Conservation (phyloP, 495 filamentous ascomycete genomes). For the Aspergillus nidulans region DNA sequence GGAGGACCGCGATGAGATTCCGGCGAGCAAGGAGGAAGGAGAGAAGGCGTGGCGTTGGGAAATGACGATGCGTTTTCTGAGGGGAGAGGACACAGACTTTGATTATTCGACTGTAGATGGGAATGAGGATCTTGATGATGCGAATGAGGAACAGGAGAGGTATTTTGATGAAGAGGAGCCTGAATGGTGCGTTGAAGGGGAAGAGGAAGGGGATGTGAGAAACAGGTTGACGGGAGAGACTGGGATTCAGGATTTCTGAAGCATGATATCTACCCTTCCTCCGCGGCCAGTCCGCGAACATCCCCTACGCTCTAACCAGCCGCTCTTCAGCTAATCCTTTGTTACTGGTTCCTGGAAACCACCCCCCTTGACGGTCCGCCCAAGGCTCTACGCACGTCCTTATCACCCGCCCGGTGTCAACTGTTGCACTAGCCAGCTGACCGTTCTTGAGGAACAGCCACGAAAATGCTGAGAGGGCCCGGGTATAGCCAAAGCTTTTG, state of each 20-base stretch:
- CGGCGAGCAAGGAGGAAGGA: constrained; percentile 60
- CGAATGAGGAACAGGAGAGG: constrained; percentile 56
- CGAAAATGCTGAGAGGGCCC: no score
- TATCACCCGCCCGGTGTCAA: no score
- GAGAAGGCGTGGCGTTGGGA: constrained; percentile 60
- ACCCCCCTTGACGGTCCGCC: not conserved
- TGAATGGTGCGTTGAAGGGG: constrained; percentile 51
- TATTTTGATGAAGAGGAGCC: constrained; percentile 79
- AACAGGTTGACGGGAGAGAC: constrained; percentile 60
- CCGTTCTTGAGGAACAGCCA: no score
- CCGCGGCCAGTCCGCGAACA: not conserved
- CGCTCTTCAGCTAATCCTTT: not conserved
- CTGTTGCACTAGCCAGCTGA: not conserved
- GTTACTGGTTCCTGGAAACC: not conserved
- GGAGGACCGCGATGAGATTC: constrained; percentile 54
- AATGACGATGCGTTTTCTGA: constrained; percentile 65
- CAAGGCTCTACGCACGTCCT: no score
- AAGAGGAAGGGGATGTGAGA: constrained; percentile 28
- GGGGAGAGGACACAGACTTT: constrained; percentile 70
- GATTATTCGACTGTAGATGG: constrained; percentile 66
- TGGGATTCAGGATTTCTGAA: constrained; percentile 76
- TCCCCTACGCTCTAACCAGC: not conserved
- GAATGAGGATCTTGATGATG: constrained; percentile 65
- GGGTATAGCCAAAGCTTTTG: no score
- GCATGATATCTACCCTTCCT: not conserved